Base-by-base conservation (phyloP, 2,329 filamentous ascomycete species). In the Pseudogymnoascus sp. region DNA sequence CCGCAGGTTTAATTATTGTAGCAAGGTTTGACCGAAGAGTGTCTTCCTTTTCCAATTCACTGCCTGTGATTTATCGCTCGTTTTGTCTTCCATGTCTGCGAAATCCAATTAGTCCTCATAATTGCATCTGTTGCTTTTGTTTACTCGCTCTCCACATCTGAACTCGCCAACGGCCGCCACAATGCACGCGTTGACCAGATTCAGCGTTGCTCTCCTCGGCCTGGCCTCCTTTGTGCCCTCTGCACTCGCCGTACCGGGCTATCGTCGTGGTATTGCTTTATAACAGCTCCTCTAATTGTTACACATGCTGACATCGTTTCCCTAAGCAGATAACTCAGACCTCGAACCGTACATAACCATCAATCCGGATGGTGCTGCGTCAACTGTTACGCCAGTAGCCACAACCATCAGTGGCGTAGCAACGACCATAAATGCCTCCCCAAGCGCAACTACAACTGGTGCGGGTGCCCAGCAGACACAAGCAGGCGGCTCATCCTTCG, bases 341-440 rank as follows among this genome's bases (percentile, higher is more conserved):
- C 63, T 71, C 12, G 61, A 65, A 40, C 68, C 70, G 16, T 72
- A 67, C 68, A 65, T 72, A 14, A 68, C 70, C 4, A 67, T 71
- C 25, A 33, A 62, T 18, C 64, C 65, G 23, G 1, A 2, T 2
- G 4, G 3, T 16, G 49, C 18, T 55, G 63, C 66, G 1, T 67
- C 70, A 18, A 72, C 69, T 2, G 65, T 69, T 28, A 71, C 69
- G 12, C 68, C 70, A 1, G 61, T 66, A 41, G 49, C 69, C 40
- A 69, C 67, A 18, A 69, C 66, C 5, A 62, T 70, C 11, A 65
- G 65, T 41, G 66, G 68, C 6, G 65, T 66, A 55, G 62, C 65
- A 21, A 70, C 65, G 25, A 71, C 67, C 1, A 64, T 69, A 25
- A 64, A 65, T 5, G 31, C 7, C 33, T 60, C 61, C 4, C 9